These are phyloP conservation scores for Cryptococcus sp. DNA, from an alignment of 1,284 basidiomycete genomes.

Conservation along the genomic window DNA sequence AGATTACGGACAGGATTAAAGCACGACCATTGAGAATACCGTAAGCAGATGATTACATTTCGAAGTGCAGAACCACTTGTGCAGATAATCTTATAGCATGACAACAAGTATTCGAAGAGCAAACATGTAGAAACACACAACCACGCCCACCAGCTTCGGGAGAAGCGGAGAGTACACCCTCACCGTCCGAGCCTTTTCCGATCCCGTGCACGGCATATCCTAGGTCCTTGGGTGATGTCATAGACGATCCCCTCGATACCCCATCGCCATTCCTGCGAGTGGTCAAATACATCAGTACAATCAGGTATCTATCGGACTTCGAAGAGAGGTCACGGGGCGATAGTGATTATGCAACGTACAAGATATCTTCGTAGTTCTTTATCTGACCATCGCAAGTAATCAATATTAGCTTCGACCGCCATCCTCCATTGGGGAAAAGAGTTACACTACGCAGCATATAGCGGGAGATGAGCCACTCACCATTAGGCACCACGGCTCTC, in stretches of 20 bases:
- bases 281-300: not conserved
- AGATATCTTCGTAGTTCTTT: conserved; percentile 35
- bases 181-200: conserved; percentile 10
- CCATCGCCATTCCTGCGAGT: conserved; percentile 34
- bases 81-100: no score
- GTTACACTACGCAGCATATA: no score
- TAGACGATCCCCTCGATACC: conserved; percentile 36
- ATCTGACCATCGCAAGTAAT: conserved; percentile 10
- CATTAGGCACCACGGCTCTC: conserved; percentile 28
- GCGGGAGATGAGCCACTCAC: conserved; percentile 10
- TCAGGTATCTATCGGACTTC: not conserved
- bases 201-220: conserved; percentile 19
- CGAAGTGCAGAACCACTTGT: no score
- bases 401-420: not conserved
- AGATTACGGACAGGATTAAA: no score
- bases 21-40: no score
- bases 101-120: no score
- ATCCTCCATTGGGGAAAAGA: not conserved
- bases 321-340: not conserved
- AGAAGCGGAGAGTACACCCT: no score
- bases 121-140: no score
- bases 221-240: conserved; percentile 30
- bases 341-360: conserved; percentile 14
- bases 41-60: no score
- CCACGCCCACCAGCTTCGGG: no score